phyloP scores from a whole-genome alignment of 345 rosid species.

The Sisymbrium irio region DNA sequence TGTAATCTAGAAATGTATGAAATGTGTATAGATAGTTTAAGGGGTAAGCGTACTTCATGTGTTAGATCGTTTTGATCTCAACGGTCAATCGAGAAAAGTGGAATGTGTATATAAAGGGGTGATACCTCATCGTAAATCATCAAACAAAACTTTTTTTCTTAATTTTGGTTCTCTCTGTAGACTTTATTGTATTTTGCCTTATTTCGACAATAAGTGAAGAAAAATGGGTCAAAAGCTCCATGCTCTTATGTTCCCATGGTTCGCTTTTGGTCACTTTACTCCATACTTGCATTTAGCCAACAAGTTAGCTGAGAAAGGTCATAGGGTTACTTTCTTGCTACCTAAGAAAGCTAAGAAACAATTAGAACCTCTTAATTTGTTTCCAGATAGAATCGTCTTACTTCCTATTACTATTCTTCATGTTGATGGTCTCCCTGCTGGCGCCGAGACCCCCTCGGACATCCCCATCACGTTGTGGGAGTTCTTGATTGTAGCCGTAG shows the following conservation, averaged over 20 bases:
- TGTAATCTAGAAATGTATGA: no score
- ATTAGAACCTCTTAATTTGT: not conserved
- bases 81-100: no score
- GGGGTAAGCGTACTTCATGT: no score
- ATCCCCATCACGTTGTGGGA: not conserved
- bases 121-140: no score
- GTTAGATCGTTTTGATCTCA: no score
- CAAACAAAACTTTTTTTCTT: no score
- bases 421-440: not conserved
- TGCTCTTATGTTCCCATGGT: not conserved
- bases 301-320: not conserved
- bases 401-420: not conserved
- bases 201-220: not conserved
- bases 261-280: not conserved
- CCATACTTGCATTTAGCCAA: not conserved
- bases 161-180: no score
- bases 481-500: not conserved
- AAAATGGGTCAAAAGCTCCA: not conserved
- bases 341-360: not conserved
- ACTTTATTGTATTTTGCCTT: no score
- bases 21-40: no score
- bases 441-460: not conserved
- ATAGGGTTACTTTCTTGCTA: not conserved
- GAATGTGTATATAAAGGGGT: no score
- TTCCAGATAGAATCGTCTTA: not conserved